Conservation (phyloP, 1,284 basidiomycete genomes). For the Athelia psychrophila region DNA sequence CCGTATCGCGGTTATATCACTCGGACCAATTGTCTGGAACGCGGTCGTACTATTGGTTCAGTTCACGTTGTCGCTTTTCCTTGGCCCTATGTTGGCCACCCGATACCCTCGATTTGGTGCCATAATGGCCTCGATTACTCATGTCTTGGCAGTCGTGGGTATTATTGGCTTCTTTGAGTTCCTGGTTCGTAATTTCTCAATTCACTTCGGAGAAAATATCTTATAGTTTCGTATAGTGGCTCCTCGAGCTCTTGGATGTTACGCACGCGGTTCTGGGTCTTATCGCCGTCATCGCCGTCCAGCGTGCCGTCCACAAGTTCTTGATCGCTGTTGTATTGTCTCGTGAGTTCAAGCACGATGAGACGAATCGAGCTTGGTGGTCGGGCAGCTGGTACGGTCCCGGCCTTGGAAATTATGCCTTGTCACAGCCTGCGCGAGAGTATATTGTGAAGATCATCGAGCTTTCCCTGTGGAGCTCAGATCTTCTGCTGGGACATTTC, state of each 20-base stretch:
- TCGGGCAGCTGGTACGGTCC: slow-evolving; percentile 95
- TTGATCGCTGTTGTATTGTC: slow-evolving; percentile 90
- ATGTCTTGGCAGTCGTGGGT: slow-evolving; percentile 77
- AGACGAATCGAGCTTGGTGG: slow-evolving; percentile 98
- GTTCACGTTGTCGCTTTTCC: slow-evolving; percentile 90
- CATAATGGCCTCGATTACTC: slow-evolving; percentile 86
- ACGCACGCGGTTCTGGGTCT: slow-evolving; percentile 90
- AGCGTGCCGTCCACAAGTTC: slow-evolving; percentile 89
- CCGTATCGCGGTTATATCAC: slow-evolving; percentile 89
- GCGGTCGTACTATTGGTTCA: slow-evolving; percentile 82
- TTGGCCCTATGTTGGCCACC: slow-evolving; percentile 88
- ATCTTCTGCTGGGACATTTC: slow-evolving; percentile 65
- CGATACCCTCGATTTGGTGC: slow-evolving; percentile 86
- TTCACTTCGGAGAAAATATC: slow-evolving; percentile 8
- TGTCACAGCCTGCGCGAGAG: slow-evolving; percentile 89
- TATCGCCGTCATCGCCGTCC: slow-evolving; percentile 84
- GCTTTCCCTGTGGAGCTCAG: slow-evolving; percentile 77
- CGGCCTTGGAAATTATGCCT: slow-evolving; percentile 81
- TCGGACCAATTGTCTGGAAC: slow-evolving; percentile 97
- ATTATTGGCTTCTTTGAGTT: slow-evolving; percentile 95
- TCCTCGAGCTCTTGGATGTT: slow-evolving; percentile 90
- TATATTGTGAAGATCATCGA: slow-evolving; percentile 87
- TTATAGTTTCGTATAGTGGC: slow-evolving; percentile 62
- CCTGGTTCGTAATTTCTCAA: slow-evolving; percentile 55
- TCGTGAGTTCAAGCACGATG: slow-evolving; percentile 96